phyloP scores from a whole-genome alignment of 805 yeast genomes.

The Naumovozyma dairenensis region DNA sequence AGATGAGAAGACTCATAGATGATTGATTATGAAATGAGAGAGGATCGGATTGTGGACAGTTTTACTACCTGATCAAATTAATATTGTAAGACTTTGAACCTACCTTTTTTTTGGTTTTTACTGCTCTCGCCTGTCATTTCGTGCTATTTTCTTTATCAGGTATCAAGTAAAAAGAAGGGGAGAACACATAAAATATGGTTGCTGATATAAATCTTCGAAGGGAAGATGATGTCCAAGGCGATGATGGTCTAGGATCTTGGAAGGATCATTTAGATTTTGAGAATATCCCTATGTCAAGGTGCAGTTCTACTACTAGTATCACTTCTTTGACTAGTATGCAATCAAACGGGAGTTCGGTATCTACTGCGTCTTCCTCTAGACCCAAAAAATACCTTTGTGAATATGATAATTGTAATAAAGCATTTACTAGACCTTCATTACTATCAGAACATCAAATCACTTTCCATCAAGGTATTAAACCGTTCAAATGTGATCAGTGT shows the following conservation, averaged over 20 bases:
- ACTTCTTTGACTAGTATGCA: constrained; percentile 4
- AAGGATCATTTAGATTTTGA: not conserved
- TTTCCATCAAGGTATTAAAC: constrained; percentile 64
- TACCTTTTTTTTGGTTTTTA: too few species aligned
- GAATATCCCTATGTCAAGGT: too few species aligned
- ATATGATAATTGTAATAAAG: constrained; percentile 57
- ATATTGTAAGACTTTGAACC: too few species aligned
- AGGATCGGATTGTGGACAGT: too few species aligned
- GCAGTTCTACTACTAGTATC: constrained; percentile 4
- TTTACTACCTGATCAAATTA: too few species aligned
- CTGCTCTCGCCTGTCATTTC: too few species aligned
- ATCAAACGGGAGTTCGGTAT: not conserved
- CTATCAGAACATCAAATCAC: constrained; percentile 71
- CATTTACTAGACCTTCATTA: constrained; percentile 72
- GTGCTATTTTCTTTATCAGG: too few species aligned
- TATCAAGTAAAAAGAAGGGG: too few species aligned
- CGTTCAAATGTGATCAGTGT: constrained; percentile 63
- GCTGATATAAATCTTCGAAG: too few species aligned
- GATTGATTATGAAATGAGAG: too few species aligned
- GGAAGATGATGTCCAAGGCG: not conserved
- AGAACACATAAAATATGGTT: too few species aligned
- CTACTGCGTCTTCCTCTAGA: constrained; percentile 21
- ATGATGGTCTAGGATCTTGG: not conserved
- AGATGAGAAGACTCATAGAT: too few species aligned
- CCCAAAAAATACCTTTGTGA: constrained; percentile 58